These are phyloP conservation scores for Arthrinium puccinioides DNA, from an alignment of 2,329 filamentous ascomycete genomes.

Conservation along the genomic window DNA sequence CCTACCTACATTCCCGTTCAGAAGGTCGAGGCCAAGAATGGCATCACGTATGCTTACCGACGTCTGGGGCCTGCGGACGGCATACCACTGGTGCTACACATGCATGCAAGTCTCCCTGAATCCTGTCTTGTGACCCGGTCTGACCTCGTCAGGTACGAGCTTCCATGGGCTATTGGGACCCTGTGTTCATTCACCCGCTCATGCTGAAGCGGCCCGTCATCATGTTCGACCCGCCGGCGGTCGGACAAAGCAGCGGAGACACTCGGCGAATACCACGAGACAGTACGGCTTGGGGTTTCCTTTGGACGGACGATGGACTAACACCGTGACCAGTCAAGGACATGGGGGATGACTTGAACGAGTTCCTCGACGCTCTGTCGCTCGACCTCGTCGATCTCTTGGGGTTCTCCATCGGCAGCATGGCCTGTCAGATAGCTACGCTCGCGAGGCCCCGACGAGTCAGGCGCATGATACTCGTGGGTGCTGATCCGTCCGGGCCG, in stretches of 20 bases:
- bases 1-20: background rate
- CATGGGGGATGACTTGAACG: constrained; percentile 3
- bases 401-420: background rate
- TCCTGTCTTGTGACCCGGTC: too few species aligned
- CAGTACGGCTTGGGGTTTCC: background rate
- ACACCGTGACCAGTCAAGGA: background rate
- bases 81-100: constrained; percentile 1
- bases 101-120: background rate
- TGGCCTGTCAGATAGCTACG: background rate
- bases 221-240: constrained; percentile 1
- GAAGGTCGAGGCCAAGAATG: constrained; percentile 1
- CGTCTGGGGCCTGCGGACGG: background rate
- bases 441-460: background rate
- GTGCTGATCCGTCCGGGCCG: background rate
- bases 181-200: background rate
- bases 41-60: background rate
- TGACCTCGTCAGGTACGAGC: background rate
- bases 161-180: constrained; percentile 2
- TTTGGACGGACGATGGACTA: background rate
- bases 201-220: background rate
- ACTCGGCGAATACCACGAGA: background rate
- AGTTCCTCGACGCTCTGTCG: background rate
- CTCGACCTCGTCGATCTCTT: constrained; percentile 1
- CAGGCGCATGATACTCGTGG: background rate
- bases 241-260: background rate